Percentiles rank a stretch among this genome's conserved stretches.
phyloP scores from a whole-genome alignment of 331 rosid genomes.

The Malus hybrid region DNA sequence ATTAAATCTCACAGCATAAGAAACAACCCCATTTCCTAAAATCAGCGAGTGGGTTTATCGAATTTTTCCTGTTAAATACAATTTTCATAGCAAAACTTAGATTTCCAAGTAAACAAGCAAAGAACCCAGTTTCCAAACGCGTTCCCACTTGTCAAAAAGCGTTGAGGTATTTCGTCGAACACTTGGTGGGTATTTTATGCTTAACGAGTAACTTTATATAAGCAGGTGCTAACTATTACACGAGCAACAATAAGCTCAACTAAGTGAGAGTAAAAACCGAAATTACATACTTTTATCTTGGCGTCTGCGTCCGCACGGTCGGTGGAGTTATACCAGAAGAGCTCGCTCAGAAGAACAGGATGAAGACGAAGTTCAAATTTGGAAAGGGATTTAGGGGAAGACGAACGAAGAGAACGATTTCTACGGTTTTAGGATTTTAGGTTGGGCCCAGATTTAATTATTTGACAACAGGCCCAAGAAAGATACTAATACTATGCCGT shows the following conservation, averaged over 20 bases:
- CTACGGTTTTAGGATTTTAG: background rate
- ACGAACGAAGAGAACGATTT: background rate
- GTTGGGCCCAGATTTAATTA: background rate
- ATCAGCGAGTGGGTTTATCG: background rate
- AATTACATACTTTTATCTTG: background rate
- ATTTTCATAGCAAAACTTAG: background rate
- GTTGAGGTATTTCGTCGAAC: background rate
- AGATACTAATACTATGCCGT: background rate
- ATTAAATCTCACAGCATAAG: background rate
- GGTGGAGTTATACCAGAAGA: background rate
- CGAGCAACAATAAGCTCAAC: background rate
- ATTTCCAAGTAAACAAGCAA: background rate
- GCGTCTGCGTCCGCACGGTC: background rate
- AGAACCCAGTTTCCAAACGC: background rate
- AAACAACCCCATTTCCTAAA: background rate
- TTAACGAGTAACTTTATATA: background rate
- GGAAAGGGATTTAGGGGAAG: background rate
- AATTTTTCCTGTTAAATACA: background rate
- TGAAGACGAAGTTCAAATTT: background rate
- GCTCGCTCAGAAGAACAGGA: background rate
- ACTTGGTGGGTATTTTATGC: background rate
- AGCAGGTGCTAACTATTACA: background rate
- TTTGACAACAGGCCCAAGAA: background rate
- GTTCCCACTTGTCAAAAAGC: background rate
- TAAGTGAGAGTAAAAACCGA: background rate